phyloP scores from a whole-genome alignment of 2,329 filamentous ascomycete species.

The Neonectria coccinea region DNA sequence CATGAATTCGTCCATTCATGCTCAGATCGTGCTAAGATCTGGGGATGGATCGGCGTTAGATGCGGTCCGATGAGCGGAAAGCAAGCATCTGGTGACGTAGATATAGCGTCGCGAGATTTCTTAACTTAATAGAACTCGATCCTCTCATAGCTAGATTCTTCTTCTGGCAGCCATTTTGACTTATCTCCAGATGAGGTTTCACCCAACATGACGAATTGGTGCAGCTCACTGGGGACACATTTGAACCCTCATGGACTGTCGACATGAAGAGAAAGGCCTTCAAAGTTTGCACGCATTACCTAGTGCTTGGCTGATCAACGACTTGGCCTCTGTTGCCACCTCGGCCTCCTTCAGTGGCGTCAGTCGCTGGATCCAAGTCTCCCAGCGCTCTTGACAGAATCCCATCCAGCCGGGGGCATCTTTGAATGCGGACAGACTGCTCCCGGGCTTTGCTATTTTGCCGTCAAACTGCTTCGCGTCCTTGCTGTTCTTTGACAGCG shows the following conservation, averaged over 20 bases:
- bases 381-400: slow-evolving; percentile 31
- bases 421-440: slow-evolving; percentile 12
- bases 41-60: not conserved
- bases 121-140: no score
- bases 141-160: no score
- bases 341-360: not conserved
- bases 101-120: no score
- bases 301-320: slow-evolving; percentile 2
- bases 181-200: no score
- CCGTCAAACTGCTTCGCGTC: slow-evolving; percentile 37
- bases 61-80: no score
- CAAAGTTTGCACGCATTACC: slow-evolving; percentile 4
- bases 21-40: not conserved
- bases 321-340: not conserved
- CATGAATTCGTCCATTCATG: not conserved
- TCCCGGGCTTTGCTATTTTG: slow-evolving; percentile 32
- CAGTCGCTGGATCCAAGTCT: slow-evolving; percentile 22
- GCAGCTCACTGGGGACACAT: no score
- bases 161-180: no score
- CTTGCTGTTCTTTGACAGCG: not conserved
- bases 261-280: not conserved
- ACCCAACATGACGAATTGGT: no score
- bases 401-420: slow-evolving; percentile 33
- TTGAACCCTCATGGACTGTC: no score
- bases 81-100: no score